These are phyloP conservation scores for Calonectria ilicicola DNA, from an alignment of 2,329 filamentous ascomycete species.

Conservation along the genomic window DNA sequence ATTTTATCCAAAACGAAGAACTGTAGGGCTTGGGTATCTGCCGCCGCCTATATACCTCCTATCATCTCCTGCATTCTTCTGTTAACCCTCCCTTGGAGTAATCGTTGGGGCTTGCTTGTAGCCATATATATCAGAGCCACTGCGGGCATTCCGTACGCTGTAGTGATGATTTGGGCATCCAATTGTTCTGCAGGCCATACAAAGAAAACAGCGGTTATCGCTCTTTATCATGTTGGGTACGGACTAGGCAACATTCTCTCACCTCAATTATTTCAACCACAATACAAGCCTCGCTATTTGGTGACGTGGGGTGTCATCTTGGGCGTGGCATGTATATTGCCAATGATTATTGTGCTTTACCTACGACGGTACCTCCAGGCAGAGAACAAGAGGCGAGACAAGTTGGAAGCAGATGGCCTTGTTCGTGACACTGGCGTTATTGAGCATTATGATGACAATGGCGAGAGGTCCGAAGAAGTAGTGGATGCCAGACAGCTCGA, in stretches of 20 bases:
- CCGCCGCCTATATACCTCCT: not conserved
- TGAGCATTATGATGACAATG: not conserved
- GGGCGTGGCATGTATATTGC: not conserved
- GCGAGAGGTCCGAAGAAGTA: not conserved
- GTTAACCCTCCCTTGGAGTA: not conserved
- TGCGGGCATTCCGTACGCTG: not conserved
- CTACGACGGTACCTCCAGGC: not conserved
- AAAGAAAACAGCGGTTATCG: not conserved
- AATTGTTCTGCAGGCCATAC: not conserved
- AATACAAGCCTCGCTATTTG: not conserved
- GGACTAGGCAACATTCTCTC: not conserved
- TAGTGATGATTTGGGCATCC: not conserved
- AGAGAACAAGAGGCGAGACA: not conserved
- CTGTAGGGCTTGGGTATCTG: not conserved
- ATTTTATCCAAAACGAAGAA: not conserved
- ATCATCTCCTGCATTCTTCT: not conserved
- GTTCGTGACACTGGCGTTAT: not conserved
- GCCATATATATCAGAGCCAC: not conserved
- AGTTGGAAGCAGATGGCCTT: not conserved
- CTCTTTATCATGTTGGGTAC: not conserved
- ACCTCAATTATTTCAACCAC: not conserved
- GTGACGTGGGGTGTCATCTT: not conserved
- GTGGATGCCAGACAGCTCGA: not conserved
- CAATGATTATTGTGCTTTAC: not conserved
- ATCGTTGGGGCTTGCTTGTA: not conserved